Conservation (phyloP, 2,329 filamentous ascomycete genomes). For the Epichloe brachyelytri region DNA sequence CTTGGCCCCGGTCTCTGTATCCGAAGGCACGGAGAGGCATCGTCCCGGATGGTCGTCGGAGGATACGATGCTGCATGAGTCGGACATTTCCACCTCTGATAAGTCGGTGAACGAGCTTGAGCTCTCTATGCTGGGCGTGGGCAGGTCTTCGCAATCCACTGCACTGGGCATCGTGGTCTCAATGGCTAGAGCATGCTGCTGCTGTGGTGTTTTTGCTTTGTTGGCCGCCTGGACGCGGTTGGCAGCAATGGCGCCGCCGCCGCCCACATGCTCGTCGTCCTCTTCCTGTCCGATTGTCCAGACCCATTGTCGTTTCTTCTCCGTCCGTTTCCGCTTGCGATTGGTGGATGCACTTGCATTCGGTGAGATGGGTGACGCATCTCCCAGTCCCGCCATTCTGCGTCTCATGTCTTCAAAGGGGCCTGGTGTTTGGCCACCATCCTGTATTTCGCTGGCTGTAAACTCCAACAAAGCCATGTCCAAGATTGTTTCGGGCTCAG, state of each 20-base stretch:
- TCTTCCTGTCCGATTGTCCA: constrained; percentile 50
- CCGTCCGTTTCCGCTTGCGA: constrained; percentile 40
- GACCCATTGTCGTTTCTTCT: constrained; percentile 52
- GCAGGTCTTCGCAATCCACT: constrained; percentile 17
- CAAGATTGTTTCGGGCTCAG: constrained; percentile 28
- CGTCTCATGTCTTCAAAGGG: constrained; percentile 51
- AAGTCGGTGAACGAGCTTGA: constrained; percentile 17
- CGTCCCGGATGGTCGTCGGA: constrained; percentile 19
- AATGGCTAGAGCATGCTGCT: not conserved
- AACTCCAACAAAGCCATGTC: constrained; percentile 36
- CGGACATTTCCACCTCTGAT: constrained; percentile 38
- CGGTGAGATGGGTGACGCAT: constrained; percentile 29
- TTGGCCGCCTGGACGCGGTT: constrained; percentile 18
- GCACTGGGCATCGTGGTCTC: constrained; percentile 1
- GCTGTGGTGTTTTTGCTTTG: not conserved
- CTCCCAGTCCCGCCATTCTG: constrained; percentile 36
- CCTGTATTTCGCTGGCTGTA: constrained; percentile 39
- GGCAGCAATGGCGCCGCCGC: constrained; percentile 26
- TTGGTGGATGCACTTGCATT: constrained; percentile 27
- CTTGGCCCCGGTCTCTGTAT: constrained; percentile 24
- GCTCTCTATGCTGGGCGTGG: constrained; percentile 29
- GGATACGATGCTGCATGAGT: constrained; percentile 27
- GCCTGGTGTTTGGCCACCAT: constrained; percentile 49
- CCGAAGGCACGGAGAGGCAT: constrained; percentile 4
- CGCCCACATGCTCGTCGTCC: constrained; percentile 28